Evolutionary conservation across 2,329 filamentous ascomycete species (phyloP).

Genomic region (Seiridium cupressi): DNA sequence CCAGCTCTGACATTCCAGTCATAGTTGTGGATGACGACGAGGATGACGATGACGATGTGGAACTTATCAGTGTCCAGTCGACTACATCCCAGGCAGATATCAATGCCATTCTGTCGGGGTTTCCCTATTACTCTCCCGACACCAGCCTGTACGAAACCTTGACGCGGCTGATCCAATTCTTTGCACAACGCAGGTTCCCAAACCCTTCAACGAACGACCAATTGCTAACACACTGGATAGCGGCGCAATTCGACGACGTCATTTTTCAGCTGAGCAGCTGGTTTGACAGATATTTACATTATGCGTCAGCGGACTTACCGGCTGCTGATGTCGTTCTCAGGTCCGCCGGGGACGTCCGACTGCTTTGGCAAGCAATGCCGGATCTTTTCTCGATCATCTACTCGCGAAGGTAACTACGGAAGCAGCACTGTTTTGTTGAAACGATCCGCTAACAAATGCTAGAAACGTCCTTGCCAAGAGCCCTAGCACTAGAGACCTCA

Average conservation of each 20-base stretch:
- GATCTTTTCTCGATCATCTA: conserved; percentile 43
- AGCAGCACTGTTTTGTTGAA: not conserved
- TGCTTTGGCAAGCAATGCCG: conserved; percentile 54
- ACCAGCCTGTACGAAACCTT: conserved; percentile 25
- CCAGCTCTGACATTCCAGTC: conserved; percentile 44
- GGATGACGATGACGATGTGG: conserved; percentile 27
- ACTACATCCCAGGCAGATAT: conserved; percentile 14
- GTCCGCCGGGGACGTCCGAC: conserved; percentile 40
- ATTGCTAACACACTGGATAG: conserved; percentile 11
- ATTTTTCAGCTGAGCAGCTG: conserved; percentile 45
- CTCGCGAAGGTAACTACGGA: conserved; percentile 31
- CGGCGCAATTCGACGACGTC: conserved; percentile 39
- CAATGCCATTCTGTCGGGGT: conserved; percentile 21
- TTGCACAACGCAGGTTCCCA: conserved; percentile 23
- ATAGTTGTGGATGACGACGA: conserved; percentile 22
- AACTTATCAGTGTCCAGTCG: not conserved
- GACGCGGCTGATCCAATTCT: conserved; percentile 22
- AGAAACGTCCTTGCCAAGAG: conserved; percentile 15
- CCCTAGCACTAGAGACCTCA: conserved; percentile 24
- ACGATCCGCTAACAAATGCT: conserved; percentile 2
- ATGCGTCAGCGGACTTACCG: conserved; percentile 31
- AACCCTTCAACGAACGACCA: not conserved
- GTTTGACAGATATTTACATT: conserved; percentile 47
- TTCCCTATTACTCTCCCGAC: conserved; percentile 26
- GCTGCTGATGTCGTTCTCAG: conserved; percentile 29